Percentiles rank a stretch among this genome's conserved stretches.
Conservation (phyloP, 2,329 filamentous ascomycete genomes). For the Epichloe glyceriae region DNA sequence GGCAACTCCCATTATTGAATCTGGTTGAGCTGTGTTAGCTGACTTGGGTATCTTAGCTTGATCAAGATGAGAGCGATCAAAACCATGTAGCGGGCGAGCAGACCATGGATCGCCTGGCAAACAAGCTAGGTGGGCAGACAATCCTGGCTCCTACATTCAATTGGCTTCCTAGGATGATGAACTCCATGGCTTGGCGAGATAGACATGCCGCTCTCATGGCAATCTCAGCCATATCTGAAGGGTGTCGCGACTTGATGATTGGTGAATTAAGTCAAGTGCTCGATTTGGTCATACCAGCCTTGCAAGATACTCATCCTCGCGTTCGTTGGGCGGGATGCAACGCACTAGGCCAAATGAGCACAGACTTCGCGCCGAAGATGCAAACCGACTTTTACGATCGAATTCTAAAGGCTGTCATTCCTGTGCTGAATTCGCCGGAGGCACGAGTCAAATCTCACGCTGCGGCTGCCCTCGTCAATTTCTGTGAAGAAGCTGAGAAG, state of each 20-base stretch:
- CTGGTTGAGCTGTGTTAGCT: slow-evolving; percentile 8
- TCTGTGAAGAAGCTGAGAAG: slow-evolving; percentile 97
- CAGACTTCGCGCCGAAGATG: slow-evolving; percentile 96
- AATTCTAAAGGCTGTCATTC: slow-evolving; percentile 82
- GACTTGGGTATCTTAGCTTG: slow-evolving; percentile 44
- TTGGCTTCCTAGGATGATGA: slow-evolving; percentile 97
- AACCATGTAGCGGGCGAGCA: slow-evolving; percentile 98
- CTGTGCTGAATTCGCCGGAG: slow-evolving; percentile 79
- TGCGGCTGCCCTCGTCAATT: slow-evolving; percentile 95
- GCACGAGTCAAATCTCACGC: slow-evolving; percentile 93
- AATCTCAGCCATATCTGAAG: slow-evolving; percentile 95
- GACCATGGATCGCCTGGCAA: slow-evolving; percentile 93
- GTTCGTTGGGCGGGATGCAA: slow-evolving; percentile 98
- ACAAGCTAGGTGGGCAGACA: slow-evolving; percentile 91
- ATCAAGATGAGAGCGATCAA: slow-evolving; percentile 88
- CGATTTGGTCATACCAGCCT: slow-evolving; percentile 82
- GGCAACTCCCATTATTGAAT: neutral
- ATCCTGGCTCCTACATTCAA: slow-evolving; percentile 87
- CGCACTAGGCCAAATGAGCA: slow-evolving; percentile 98
- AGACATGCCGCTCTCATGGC: slow-evolving; percentile 96
- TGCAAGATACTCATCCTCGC: slow-evolving; percentile 81
- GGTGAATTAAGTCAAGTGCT: slow-evolving; percentile 88
- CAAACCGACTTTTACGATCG: slow-evolving; percentile 86
- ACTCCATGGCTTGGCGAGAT: slow-evolving; percentile 85
- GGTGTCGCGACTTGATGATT: slow-evolving; percentile 90